Conservation (phyloP, 2,329 filamentous ascomycete genomes). For the Aspergillus sp. region DNA sequence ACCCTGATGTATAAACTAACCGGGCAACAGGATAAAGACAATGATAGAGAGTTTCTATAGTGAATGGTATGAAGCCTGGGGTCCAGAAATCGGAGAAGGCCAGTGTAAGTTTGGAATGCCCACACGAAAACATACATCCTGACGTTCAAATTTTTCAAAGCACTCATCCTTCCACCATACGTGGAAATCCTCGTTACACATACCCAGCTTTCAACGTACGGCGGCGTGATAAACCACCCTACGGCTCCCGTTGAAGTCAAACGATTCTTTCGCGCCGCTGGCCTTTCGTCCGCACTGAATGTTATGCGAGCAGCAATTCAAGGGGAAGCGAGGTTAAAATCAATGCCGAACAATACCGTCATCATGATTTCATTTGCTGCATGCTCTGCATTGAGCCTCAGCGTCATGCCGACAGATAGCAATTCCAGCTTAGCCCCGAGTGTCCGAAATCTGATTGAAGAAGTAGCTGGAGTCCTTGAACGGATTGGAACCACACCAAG, state of each 20-base stretch:
- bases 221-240: slow-evolving; percentile 71
- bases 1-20: slow-evolving; percentile 10
- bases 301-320: slow-evolving; percentile 73
- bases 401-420: slow-evolving; percentile 57
- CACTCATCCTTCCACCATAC: slow-evolving; percentile 61
- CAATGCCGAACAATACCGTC: slow-evolving; percentile 76
- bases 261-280: slow-evolving; percentile 70
- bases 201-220: slow-evolving; percentile 72
- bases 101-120: slow-evolving; percentile 41
- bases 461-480: slow-evolving; percentile 67
- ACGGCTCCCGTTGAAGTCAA: slow-evolving; percentile 70
- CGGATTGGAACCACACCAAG: slow-evolving; percentile 65
- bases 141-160: slow-evolving; percentile 36
- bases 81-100: slow-evolving; percentile 55
- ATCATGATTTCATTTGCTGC: slow-evolving; percentile 78
- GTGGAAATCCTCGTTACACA: slow-evolving; percentile 74
- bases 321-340: slow-evolving; percentile 67
- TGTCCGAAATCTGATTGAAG: slow-evolving; percentile 64
- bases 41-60: slow-evolving; percentile 67
- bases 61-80: slow-evolving; percentile 65
- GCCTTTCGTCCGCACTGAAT: slow-evolving; percentile 70
- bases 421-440: slow-evolving; percentile 61
- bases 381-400: slow-evolving; percentile 66
- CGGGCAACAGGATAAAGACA: slow-evolving; percentile 48
- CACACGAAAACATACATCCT: not conserved